Evolutionary conservation across 73 alveolate species (phyloP), one percentile per base, ranked within the genome.

Genomic region (Paramecium pentaurelia): DNA sequence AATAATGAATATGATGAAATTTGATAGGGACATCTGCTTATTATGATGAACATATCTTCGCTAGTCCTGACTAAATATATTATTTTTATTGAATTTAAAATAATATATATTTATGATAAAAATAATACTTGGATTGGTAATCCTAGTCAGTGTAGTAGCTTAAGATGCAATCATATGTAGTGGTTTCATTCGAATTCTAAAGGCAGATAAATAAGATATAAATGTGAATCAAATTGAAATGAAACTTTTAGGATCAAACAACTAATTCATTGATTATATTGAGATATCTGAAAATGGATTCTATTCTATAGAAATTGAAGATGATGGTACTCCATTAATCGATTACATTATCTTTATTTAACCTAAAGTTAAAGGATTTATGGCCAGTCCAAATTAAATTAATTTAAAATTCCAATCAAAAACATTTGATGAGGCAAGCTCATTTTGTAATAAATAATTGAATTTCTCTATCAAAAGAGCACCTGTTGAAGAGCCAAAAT

Each of bases 11-110:
- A 32, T 64, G 84, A 64, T 64, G 84, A 64, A 64, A 64, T 64
- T 34, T 32, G 84, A 64, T 64, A 64, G 84, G 84, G 84, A 64
- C 84, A 64, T 64, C 84, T 64, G 84, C 70, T 54, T 12, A 28
- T 32, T 11, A 27, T 34, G 84, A 64, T 64, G 84, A 64, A 64
- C 84, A 64, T 64, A 64, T 64, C 84, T 27, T 64, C 45, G 84
- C 84, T 64, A 64, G 84, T 36, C 45, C 84, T 64, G 84, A 64
- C 47, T 25, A 14, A 64, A 54, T 54, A 54, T 54, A 54, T 16
- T 54, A 54, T 54, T 54, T 54, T 54, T 54, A 54, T 54, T 54
- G 70, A 54, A 54, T 54, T 54, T 54, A 54, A 54, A 54, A 54
- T 64, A 64, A 32, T 64, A 32, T 64, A 32, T 64, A 64, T 64